Evolutionary conservation across 768 basidiomycete genomes (phyloP).

Genomic region (Kwoniella europaea): DNA sequence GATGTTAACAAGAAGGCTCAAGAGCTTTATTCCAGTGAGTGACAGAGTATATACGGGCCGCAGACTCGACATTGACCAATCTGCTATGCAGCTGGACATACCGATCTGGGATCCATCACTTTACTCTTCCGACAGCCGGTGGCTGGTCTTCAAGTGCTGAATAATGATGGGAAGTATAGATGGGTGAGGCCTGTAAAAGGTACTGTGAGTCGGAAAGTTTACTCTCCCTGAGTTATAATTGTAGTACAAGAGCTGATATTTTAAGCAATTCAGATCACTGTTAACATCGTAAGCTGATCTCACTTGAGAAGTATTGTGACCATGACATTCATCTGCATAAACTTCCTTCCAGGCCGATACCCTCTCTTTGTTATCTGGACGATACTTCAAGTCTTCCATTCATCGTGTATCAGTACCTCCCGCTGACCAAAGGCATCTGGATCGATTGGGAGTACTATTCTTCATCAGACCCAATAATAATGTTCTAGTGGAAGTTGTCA

Average conservation of each 20-base stretch:
- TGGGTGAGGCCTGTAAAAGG: constrained; percentile 36
- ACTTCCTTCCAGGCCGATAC: constrained; percentile 8
- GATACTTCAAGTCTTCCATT: constrained; percentile 17
- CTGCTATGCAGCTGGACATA: constrained; percentile 9
- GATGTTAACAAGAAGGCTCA: constrained; percentile 5
- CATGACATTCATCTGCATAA: neutral
- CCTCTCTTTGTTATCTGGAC: constrained; percentile 15
- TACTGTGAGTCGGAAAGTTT: neutral
- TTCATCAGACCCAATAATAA: constrained; percentile 21
- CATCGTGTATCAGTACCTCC: constrained; percentile 15
- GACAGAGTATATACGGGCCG: no score
- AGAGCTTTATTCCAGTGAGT: constrained; percentile 10
- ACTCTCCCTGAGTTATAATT: no score
- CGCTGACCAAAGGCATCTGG: constrained; percentile 10
- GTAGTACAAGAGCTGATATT: no score
- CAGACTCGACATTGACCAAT: no score
- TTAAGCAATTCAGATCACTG: neutral
- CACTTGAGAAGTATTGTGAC: no score
- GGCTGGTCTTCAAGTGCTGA: constrained; percentile 33
- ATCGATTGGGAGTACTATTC: constrained; percentile 12
- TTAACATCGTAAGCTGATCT: constrained; percentile 2
- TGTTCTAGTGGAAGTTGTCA: constrained; percentile 18
- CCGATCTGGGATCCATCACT: constrained; percentile 14
- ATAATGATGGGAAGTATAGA: constrained; percentile 30
- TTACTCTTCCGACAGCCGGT: constrained; percentile 30